phyloP scores from a whole-genome alignment of 192 early-diverging fungal species.

The Backusella parvicylindrica region DNA sequence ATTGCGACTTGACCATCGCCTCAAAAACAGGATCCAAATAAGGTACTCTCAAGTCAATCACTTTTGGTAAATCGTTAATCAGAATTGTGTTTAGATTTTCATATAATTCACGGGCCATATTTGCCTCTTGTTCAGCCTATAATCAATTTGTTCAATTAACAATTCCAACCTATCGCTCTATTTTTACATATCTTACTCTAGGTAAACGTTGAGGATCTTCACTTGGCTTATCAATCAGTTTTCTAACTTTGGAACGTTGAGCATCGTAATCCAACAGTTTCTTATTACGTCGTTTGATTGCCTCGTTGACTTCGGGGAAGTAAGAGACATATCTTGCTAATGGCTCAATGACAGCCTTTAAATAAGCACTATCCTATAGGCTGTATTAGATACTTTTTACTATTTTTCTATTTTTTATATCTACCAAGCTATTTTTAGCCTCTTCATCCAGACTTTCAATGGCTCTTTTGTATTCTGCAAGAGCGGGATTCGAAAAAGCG shows the following conservation, averaged over 20 bases:
- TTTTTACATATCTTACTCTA: constrained; percentile 7
- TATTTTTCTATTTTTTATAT: neutral
- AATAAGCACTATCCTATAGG: constrained; percentile 71
- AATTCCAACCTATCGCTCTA: neutral
- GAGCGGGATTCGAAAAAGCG: constrained; percentile 66
- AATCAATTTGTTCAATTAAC: neutral
- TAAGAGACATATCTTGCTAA: constrained; percentile 77
- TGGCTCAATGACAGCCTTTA: constrained; percentile 84
- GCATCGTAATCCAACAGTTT: constrained; percentile 91
- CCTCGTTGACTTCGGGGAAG: constrained; percentile 92
- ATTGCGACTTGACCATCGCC: constrained; percentile 89
- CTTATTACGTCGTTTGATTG: constrained; percentile 82
- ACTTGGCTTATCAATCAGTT: constrained; percentile 75
- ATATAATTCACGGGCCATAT: constrained; percentile 69
- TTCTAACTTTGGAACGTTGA: constrained; percentile 63
- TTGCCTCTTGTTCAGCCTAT: constrained; percentile 73
- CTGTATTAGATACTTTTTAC: neutral
- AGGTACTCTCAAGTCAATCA: constrained; percentile 82
- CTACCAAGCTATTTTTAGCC: constrained; percentile 72
- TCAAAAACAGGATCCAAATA: constrained; percentile 95
- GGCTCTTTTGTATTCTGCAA: constrained; percentile 81
- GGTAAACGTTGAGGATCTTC: constrained; percentile 65
- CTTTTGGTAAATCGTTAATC: constrained; percentile 81
- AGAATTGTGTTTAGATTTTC: constrained; percentile 79
- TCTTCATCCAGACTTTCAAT: constrained; percentile 78